These are phyloP conservation scores for Bauhinia variegata DNA, from an alignment of 306 rosid species.

Conservation along the genomic window DNA sequence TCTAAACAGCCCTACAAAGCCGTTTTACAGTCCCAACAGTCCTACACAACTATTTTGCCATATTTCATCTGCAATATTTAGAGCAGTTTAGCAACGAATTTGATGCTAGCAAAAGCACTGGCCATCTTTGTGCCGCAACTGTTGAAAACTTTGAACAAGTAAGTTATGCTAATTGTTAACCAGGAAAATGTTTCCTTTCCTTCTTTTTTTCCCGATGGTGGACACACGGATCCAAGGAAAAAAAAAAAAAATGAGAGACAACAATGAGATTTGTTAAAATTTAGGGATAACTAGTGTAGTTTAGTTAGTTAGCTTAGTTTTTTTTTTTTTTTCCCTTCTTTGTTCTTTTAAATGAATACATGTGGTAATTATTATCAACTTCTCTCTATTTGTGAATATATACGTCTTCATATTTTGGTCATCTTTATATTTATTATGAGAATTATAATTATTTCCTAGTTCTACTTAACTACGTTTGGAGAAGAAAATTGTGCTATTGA, in stretches of 20 bases:
- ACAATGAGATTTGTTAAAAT: slow-evolving; percentile 7
- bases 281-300: background rate
- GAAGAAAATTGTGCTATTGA: background rate
- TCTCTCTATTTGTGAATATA: background rate
- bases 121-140: slow-evolving; percentile 82
- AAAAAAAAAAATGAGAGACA: background rate
- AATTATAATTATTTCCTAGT: slow-evolving; percentile 10
- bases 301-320: background rate
- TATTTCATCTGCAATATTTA: slow-evolving; percentile 54
- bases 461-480: background rate
- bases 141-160: slow-evolving; percentile 79
- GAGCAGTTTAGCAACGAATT: slow-evolving; percentile 58
- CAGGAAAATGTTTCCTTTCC: slow-evolving; percentile 2
- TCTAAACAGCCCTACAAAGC: no score
- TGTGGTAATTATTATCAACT: background rate
- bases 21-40: no score
- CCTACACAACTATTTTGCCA: no score
- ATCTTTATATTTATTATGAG: background rate
- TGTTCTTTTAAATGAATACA: background rate
- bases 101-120: slow-evolving; percentile 89
- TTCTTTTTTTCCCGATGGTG: slow-evolving; percentile 21
- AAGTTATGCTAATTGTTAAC: slow-evolving; percentile 38
- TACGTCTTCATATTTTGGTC: background rate
- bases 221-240: background rate
- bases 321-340: background rate